Evolutionary conservation across 106 monocot genomes (phyloP).

Genomic region (Apostasia ramifera): DNA sequence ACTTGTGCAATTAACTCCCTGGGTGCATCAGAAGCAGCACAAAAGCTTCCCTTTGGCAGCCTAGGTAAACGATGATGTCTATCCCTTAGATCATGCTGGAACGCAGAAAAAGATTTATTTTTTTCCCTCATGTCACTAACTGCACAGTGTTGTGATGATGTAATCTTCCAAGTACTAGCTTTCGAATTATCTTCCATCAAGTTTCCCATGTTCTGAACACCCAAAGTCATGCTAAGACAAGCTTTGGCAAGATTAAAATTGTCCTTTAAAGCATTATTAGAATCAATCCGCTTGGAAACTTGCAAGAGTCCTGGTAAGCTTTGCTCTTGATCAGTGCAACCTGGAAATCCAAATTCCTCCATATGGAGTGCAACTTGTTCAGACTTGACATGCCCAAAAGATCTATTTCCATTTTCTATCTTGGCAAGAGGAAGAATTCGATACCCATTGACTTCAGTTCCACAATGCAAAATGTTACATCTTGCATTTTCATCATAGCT

Average conservation of each 20-base stretch:
- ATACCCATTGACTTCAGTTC: slow-evolving; percentile 18
- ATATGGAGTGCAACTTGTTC: slow-evolving; percentile 31
- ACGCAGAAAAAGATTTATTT: slow-evolving; percentile 20
- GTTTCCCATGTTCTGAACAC: slow-evolving; percentile 35
- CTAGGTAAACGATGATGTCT: slow-evolving; percentile 41
- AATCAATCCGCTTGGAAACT: slow-evolving; percentile 11
- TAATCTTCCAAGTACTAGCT: slow-evolving; percentile 12
- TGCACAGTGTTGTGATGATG: slow-evolving; percentile 12
- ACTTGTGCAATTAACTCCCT: slow-evolving; percentile 45
- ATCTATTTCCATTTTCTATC: slow-evolving; percentile 27
- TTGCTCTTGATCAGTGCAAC: slow-evolving; percentile 22
- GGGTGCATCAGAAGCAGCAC: slow-evolving; percentile 34
- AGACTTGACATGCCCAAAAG: slow-evolving; percentile 26
- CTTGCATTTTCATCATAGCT: slow-evolving; percentile 10
- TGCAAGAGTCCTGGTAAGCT: slow-evolving; percentile 17
- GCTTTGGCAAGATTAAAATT: slow-evolving; percentile 21
- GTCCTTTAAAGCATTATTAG: slow-evolving; percentile 19
- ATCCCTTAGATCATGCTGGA: slow-evolving; percentile 41
- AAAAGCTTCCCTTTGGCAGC: slow-evolving; percentile 26
- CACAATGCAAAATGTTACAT: slow-evolving; percentile 14
- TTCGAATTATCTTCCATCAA: slow-evolving; percentile 18
- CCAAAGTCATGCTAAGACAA: slow-evolving; percentile 46
- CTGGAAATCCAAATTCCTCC: slow-evolving; percentile 20
- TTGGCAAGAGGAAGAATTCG: slow-evolving; percentile 16
- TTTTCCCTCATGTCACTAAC: slow-evolving; percentile 39